These are phyloP conservation scores for Blastobotrys malaysiensis DNA, from an alignment of 1,139 yeast genomes.

Conservation along the genomic window DNA sequence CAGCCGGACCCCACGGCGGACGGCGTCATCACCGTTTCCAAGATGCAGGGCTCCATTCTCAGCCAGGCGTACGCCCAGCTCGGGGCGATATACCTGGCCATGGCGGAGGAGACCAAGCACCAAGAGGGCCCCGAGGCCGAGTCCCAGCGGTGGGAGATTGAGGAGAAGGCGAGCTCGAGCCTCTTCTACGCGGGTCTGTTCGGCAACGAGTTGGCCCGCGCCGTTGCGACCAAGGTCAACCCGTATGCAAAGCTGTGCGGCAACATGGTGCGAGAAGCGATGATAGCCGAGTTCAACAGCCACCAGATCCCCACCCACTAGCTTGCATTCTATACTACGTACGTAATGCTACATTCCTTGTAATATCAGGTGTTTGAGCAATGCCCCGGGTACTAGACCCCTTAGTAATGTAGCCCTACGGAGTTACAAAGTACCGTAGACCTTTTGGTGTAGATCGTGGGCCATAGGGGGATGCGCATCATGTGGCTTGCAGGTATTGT, in stretches of 20 bases:
- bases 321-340: not conserved
- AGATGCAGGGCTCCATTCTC: conserved; percentile 30
- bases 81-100: conserved; percentile 25
- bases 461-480: not conserved
- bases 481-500: not conserved
- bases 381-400: no score
- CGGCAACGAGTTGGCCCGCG: conserved; percentile 28
- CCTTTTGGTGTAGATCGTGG: not conserved
- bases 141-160: conserved; percentile 24
- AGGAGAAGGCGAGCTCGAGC: conserved; percentile 28
- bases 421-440: no score
- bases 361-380: no score
- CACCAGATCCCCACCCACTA: not conserved
- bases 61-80: conserved; percentile 30
- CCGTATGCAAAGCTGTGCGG: conserved; percentile 36
- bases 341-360: not conserved
- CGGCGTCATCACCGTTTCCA: conserved; percentile 19
- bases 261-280: conserved; percentile 24
- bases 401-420: no score
- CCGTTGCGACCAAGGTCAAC: conserved; percentile 27
- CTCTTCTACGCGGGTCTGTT: conserved; percentile 27
- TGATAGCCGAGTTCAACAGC: conserved; percentile 8
- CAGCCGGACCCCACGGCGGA: conserved; percentile 13
- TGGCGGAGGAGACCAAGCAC: conserved; percentile 9
- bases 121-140: conserved; percentile 3